These are phyloP conservation scores for Pseudogymnoascus sp. DNA, from an alignment of 2,329 filamentous ascomycete species.

Conservation along the genomic window DNA sequence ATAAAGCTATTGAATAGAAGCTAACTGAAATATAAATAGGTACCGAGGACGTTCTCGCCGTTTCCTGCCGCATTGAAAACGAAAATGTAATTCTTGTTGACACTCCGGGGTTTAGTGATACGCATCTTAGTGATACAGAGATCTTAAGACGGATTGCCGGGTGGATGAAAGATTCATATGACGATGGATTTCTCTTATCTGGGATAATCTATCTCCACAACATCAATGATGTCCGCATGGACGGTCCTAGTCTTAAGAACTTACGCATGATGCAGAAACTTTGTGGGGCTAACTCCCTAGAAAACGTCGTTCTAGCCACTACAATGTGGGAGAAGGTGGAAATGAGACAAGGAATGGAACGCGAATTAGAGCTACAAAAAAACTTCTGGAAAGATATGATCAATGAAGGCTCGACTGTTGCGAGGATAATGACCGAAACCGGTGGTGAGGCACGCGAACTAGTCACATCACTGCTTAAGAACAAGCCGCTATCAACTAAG, in stretches of 20 bases:
- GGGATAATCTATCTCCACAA: slow-evolving; percentile 26
- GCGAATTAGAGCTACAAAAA: slow-evolving; percentile 17
- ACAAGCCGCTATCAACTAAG: neutral
- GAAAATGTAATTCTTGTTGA: slow-evolving; percentile 25
- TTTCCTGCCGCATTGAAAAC: neutral
- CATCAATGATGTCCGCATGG: slow-evolving; percentile 29
- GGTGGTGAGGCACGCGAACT: neutral
- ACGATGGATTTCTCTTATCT: slow-evolving; percentile 25
- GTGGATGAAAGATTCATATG: slow-evolving; percentile 25
- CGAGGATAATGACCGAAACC: neutral
- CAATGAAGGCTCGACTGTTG: neutral
- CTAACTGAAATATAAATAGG: neutral
- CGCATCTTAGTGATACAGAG: slow-evolving; percentile 28
- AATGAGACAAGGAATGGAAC: slow-evolving; percentile 11
- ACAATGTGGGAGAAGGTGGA: slow-evolving; percentile 29
- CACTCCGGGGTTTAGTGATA: slow-evolving; percentile 37
- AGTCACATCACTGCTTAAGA: neutral
- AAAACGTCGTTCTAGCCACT: slow-evolving; percentile 31
- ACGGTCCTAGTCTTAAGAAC: slow-evolving; percentile 26
- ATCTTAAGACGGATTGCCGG: slow-evolving; percentile 28
- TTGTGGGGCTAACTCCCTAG: slow-evolving; percentile 28
- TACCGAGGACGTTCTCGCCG: slow-evolving; percentile 9
- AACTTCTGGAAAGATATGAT: slow-evolving; percentile 13
- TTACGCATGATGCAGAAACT: slow-evolving; percentile 32
- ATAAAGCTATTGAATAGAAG: neutral